Conservation (phyloP, 176 grass and related monocot genomes). For the Sorghum bicolor region DNA sequence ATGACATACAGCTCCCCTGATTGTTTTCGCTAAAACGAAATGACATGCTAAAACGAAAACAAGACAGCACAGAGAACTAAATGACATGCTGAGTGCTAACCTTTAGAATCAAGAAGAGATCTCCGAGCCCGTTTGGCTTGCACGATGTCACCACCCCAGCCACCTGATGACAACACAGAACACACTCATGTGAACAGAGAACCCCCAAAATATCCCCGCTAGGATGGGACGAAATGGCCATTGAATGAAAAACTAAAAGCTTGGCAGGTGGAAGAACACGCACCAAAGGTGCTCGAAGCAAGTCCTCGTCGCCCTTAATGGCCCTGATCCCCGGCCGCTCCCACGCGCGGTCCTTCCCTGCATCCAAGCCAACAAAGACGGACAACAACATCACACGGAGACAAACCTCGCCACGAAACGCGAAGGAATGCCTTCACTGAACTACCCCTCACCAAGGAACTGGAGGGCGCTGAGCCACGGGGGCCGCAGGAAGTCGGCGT, state of each 20-base stretch:
- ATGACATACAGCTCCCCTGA: neutral
- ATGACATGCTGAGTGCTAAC: slow-evolving; percentile 15
- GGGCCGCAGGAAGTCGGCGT: slow-evolving; percentile 56
- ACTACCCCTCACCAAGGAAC: slow-evolving; percentile 50
- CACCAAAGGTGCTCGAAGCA: slow-evolving; percentile 51
- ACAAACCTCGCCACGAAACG: neutral
- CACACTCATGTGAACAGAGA: neutral
- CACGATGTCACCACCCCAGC: slow-evolving; percentile 56
- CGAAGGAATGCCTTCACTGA: neutral
- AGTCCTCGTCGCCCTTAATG: slow-evolving; percentile 15
- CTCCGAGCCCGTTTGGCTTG: slow-evolving; percentile 60
- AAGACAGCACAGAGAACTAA: neutral
- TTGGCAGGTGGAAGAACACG: neutral
- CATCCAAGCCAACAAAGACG: neutral
- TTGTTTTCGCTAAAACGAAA: neutral
- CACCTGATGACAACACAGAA: slow-evolving; percentile 45
- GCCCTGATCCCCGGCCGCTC: slow-evolving; percentile 23
- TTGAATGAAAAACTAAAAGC: neutral
- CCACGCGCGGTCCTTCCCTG: slow-evolving; percentile 11
- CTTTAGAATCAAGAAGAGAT: slow-evolving; percentile 67
- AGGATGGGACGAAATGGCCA: neutral
- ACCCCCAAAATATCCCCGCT: neutral
- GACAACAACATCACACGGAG: neutral
- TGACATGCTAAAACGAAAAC: neutral
- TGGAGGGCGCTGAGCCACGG: slow-evolving; percentile 63